Percentiles rank a stretch among this genome's conserved stretches.
Evolutionary conservation across 331 rosid genomes (phyloP).

Genomic region (Rosa hybrid): DNA sequence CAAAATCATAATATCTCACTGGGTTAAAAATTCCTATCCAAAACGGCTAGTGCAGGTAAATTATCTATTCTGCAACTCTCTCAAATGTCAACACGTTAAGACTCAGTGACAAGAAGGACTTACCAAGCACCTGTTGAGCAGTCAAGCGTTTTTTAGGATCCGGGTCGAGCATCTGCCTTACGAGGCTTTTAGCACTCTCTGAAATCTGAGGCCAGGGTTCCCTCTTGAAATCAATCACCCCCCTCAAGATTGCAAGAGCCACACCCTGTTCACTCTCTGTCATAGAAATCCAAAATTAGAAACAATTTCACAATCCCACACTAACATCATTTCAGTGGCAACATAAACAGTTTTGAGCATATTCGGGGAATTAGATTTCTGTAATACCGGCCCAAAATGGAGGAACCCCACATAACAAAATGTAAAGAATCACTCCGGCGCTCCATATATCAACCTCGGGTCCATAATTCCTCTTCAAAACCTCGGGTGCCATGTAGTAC

Average conservation of each 20-base stretch:
- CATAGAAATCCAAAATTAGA: constrained; percentile 19
- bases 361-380: background rate
- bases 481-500: constrained; percentile 99
- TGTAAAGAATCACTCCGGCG: constrained; percentile 95
- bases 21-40: background rate
- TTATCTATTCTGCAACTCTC: background rate
- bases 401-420: constrained; percentile 93
- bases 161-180: constrained; percentile 84
- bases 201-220: constrained; percentile 99
- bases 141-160: constrained; percentile 88
- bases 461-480: constrained; percentile 84
- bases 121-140: constrained; percentile 98
- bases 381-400: constrained; percentile 96
- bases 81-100: background rate
- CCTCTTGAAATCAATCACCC: constrained; percentile 91
- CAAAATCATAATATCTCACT: background rate
- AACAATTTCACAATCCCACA: constrained; percentile 12
- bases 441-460: constrained; percentile 99
- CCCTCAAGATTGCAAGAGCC: constrained; percentile 90
- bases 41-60: background rate
- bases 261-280: constrained; percentile 91
- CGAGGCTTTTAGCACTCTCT: constrained; percentile 92
- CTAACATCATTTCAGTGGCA: background rate
- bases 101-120: constrained; percentile 18
- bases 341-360: background rate